Evolutionary conservation across 2,329 filamentous ascomycete species (phyloP), one percentile per base, ranked within the genome.

Genomic region (Calonectria fujianensis): DNA sequence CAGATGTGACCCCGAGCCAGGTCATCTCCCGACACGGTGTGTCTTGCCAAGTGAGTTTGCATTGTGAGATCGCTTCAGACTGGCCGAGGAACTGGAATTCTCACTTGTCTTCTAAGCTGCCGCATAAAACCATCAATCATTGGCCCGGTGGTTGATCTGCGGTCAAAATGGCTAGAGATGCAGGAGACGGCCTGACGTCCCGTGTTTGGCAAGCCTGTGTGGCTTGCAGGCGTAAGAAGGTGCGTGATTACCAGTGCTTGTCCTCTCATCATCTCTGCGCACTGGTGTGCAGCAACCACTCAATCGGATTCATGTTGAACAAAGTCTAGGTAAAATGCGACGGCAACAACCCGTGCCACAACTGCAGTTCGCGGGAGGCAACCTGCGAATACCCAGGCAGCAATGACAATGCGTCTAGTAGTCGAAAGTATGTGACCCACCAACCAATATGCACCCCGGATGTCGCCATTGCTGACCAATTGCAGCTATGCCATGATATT

Each of bases 331-430:
- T 74, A 7, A 74, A 74, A 74, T 74, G 72, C 39, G 68, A 74
- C 51, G 72, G 72, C 39, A 74, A 71, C n/a, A 66, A 66, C 27
- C 72, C 72, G 3, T 74, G 72, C 11, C 68, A 74, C 32, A 74
- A 74, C 51, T 74, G 72, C 72, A 57, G 50, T 41, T 74, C 72
- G 4, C 72, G 72, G 18, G 67, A 71, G 16, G 39, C 61, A 16
- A 37, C 59, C 4, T 74, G 72, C 48, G 72, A 74, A 37, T 74
- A 71, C 59, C 72, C 72, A 14, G 72, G 72, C 4, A 74, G 72
- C 13, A 74, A 74, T 29, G 72, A 74, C 24, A 74, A 74, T 70
- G 72, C 72, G 29, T 70, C 72, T 48, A 71, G 37, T 51, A 74
- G 72, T 29, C 72, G 68, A 24, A 70, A 70, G 68, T 64, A 70